phyloP scores from a whole-genome alignment of 2,329 filamentous ascomycete species.

The Chaetomium sp. region DNA sequence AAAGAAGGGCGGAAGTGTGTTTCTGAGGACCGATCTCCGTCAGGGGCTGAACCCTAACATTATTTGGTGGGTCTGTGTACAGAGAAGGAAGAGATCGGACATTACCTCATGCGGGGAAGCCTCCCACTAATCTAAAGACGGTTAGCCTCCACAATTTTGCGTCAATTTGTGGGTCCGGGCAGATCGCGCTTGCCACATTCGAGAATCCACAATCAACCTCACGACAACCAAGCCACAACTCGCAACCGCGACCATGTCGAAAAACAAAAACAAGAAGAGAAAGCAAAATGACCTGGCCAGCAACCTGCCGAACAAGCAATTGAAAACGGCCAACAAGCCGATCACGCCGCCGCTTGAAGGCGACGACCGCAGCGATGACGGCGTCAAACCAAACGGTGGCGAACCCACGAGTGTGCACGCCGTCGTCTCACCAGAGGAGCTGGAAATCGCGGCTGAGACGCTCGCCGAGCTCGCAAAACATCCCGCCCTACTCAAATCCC shows the following conservation, averaged over 20 bases:
- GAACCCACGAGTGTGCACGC: conserved; percentile 8
- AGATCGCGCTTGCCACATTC: too few relatives aligned
- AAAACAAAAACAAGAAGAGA: conserved; percentile 10
- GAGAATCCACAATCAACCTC: background rate
- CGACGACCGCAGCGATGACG: conserved; percentile 6
- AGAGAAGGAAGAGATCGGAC: too few relatives aligned
- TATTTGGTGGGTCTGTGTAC: background rate
- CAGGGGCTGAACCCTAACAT: conserved; percentile 23
- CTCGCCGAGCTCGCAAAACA: conserved; percentile 6
- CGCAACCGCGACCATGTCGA: conserved; percentile 3
- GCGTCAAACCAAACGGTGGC: conserved; percentile 7
- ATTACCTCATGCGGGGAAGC: too few relatives aligned
- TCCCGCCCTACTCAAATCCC: conserved; percentile 3
- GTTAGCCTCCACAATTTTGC: too few relatives aligned
- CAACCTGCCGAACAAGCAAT: conserved; percentile 6
- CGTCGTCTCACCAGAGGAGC: conserved; percentile 5
- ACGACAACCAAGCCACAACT: conserved; percentile 8
- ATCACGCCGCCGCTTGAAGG: conserved; percentile 5
- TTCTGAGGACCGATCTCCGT: background rate
- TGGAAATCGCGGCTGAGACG: background rate
- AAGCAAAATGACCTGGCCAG: conserved; percentile 1
- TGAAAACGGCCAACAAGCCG: conserved; percentile 6
- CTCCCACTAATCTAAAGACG: too few relatives aligned
- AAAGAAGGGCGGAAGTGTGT: background rate
- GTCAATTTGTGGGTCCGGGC: too few relatives aligned